Percentiles rank a stretch among this genome's conserved stretches.
Evolutionary conservation across 1,139 yeast species (phyloP).

Genomic region (Diutina catenulata): DNA sequence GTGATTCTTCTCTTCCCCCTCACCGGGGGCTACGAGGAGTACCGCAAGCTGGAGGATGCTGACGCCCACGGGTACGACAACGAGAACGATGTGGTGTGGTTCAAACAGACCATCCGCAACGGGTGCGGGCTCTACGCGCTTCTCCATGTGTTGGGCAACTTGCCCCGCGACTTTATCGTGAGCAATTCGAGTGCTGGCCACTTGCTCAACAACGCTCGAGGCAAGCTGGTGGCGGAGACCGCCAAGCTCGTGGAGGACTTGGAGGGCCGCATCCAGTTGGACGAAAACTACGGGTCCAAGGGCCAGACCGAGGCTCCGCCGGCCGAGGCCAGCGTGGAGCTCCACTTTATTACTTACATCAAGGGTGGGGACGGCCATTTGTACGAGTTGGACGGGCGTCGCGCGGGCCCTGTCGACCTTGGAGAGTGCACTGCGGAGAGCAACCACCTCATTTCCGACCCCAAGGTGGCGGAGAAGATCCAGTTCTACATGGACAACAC

Average conservation of each 20-base stretch:
- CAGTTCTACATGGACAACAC: slow-evolving; percentile 55
- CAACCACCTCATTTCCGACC: slow-evolving; percentile 43
- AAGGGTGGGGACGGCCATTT: slow-evolving; percentile 46
- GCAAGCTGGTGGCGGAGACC: slow-evolving; percentile 23
- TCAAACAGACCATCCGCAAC: slow-evolving; percentile 72
- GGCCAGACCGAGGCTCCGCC: slow-evolving; percentile 80
- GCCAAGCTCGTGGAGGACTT: slow-evolving; percentile 41
- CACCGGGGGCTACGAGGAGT: slow-evolving; percentile 45
- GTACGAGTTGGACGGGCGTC: slow-evolving; percentile 83
- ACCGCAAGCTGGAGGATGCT: slow-evolving; percentile 26
- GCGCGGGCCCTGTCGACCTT: slow-evolving; percentile 63
- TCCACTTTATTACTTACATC: slow-evolving; percentile 74
- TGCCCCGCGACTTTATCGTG: slow-evolving; percentile 34
- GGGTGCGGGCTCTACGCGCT: slow-evolving; percentile 93
- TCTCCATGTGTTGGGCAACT: slow-evolving; percentile 61
- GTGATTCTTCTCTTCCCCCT: slow-evolving; percentile 74
- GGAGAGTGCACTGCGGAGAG: slow-evolving; percentile 26
- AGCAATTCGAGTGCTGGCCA: slow-evolving; percentile 22
- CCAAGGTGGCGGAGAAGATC: slow-evolving; percentile 40
- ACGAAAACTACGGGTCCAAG: slow-evolving; percentile 45
- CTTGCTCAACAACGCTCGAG: slow-evolving; percentile 13
- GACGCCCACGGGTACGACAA: slow-evolving; percentile 10
- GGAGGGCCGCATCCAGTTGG: slow-evolving; percentile 33
- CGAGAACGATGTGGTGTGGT: slow-evolving; percentile 41
- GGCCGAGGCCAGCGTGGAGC: slow-evolving; percentile 48